Conservation (phyloP, 1,139 yeast species). For the Casaregolazyma suthepensis region DNA sequence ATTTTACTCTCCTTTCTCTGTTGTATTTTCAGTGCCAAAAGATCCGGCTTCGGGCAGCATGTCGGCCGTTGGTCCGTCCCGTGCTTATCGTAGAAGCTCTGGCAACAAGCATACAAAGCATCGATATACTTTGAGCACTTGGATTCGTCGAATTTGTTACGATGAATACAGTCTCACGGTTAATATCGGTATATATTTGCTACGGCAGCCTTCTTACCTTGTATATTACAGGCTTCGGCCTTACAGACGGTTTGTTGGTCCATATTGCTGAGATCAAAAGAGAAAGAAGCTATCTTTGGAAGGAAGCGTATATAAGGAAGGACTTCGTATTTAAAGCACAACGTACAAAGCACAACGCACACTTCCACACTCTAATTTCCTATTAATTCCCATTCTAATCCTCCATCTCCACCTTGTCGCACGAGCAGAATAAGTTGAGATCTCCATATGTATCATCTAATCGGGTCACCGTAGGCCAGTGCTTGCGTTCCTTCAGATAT, state of each 20-base stretch:
- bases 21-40: conserved; percentile 50
- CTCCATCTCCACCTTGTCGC: conserved; percentile 37
- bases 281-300: neutral
- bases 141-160: conserved; percentile 52
- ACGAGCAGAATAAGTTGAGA: conserved; percentile 85
- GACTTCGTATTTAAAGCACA: too few species aligned
- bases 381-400: neutral
- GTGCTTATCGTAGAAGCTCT: conserved; percentile 46
- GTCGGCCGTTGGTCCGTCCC: conserved; percentile 50
- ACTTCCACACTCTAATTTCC: neutral
- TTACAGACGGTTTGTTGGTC: conserved; percentile 2
- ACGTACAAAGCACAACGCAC: neutral
- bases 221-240: conserved; percentile 6
- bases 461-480: conserved; percentile 94
- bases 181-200: neutral
- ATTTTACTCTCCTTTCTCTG: conserved; percentile 38
- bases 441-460: conserved; percentile 94
- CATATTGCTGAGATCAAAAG: neutral
- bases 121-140: conserved; percentile 57
- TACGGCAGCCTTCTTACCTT: conserved; percentile 7
- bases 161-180: conserved; percentile 43
- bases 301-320: too few species aligned
- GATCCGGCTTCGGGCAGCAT: conserved; percentile 59
- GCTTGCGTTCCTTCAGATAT: conserved; percentile 64
- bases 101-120: conserved; percentile 57